A percentile compares a stretch with the other conserved stretches of the same genome.
These are phyloP conservation scores for Warburgia ugandensis DNA, from an alignment of 164 flowering plant species.

Conservation along the genomic window DNA sequence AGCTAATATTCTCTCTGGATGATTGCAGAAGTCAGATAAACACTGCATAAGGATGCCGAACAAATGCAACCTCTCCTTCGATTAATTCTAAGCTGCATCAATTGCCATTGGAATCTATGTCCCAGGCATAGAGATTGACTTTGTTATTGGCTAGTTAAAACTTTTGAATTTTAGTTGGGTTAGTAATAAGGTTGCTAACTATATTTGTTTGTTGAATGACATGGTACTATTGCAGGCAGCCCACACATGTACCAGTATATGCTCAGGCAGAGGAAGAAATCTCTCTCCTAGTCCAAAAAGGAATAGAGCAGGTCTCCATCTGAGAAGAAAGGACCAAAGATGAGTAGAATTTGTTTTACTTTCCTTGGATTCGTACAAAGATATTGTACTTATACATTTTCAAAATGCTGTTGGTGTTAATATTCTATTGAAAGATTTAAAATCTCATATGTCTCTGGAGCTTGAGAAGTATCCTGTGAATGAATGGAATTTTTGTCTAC, in stretches of 20 bases:
- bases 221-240: conserved; percentile 48
- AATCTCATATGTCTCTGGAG: too few relatives aligned
- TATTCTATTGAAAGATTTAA: too few relatives aligned
- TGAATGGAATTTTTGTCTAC: too few relatives aligned
- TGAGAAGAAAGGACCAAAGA: too few relatives aligned
- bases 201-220: conserved; percentile 2
- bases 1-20: too few relatives aligned
- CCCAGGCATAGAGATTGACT: conserved; percentile 71
- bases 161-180: too few relatives aligned
- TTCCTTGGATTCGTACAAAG: too few relatives aligned
- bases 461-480: too few relatives aligned
- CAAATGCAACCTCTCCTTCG: conserved; percentile 88
- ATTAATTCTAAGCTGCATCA: conserved; percentile 62
- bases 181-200: neutral
- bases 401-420: too few relatives aligned
- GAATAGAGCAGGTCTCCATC: conserved; percentile 43
- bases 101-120: conserved; percentile 52
- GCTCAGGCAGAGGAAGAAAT: conserved; percentile 88
- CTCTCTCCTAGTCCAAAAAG: conserved; percentile 71
- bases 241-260: conserved; percentile 86
- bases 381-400: too few relatives aligned
- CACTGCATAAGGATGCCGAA: conserved; percentile 92
- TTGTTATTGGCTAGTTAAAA: too few relatives aligned
- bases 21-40: conserved; percentile 56
- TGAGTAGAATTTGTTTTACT: too few relatives aligned